Evolutionary conservation across 768 basidiomycete genomes (phyloP).

Genomic region (Lactarius sp.): DNA sequence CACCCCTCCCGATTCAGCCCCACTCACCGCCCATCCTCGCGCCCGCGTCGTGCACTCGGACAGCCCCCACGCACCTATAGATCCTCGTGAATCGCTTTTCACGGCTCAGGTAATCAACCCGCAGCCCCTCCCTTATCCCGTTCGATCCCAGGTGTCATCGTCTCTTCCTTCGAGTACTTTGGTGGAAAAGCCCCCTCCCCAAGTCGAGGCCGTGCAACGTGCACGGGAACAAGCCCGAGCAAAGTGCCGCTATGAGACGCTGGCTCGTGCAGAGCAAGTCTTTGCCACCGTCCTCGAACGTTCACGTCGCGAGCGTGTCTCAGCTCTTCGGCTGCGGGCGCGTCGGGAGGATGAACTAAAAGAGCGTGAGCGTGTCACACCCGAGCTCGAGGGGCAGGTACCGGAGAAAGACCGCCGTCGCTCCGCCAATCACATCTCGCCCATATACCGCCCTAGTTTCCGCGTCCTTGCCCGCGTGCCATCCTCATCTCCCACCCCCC

Average conservation of each 20-base stretch:
- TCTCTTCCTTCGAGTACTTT: not conserved
- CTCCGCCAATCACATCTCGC: not conserved
- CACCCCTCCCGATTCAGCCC: slow-evolving; percentile 22
- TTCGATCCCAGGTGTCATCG: not conserved
- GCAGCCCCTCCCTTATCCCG: slow-evolving; percentile 8
- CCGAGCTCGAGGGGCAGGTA: slow-evolving; percentile 14
- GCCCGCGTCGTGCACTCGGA: slow-evolving; percentile 8
- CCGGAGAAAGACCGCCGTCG: slow-evolving; percentile 15
- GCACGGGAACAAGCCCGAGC: slow-evolving; percentile 14
- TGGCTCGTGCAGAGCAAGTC: slow-evolving; percentile 16
- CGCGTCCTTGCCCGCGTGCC: slow-evolving; percentile 13
- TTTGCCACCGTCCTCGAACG: slow-evolving; percentile 20
- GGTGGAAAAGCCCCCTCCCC: not conserved
- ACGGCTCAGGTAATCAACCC: not conserved
- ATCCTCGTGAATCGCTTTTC: slow-evolving; percentile 7
- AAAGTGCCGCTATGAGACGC: slow-evolving; percentile 17
- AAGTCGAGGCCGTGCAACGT: not conserved
- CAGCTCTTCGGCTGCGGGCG: slow-evolving; percentile 9
- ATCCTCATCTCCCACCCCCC: not conserved
- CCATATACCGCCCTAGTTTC: not conserved
- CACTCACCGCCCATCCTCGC: slow-evolving; percentile 1
- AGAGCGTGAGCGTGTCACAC: slow-evolving; percentile 13
- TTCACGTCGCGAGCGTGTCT: slow-evolving; percentile 20
- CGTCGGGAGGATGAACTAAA: slow-evolving; percentile 12
- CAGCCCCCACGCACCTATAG: slow-evolving; percentile 15